Evolutionary conservation across 331 rosid genomes (phyloP).

Genomic region (Arachis monticola): DNA sequence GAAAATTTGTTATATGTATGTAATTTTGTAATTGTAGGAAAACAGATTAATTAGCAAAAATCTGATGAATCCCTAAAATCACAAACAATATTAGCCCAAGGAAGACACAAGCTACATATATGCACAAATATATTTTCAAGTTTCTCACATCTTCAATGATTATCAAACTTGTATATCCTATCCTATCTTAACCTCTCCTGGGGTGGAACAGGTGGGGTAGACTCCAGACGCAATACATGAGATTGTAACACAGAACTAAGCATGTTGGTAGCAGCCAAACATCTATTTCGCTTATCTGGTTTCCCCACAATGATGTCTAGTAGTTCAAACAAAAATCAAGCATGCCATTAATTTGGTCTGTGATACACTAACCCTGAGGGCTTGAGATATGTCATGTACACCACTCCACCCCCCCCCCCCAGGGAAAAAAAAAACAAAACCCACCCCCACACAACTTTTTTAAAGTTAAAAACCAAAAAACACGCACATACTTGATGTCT

Average conservation of each 20-base stretch:
- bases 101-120: not conserved
- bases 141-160: no score
- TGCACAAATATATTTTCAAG: not conserved
- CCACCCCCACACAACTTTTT: no score
- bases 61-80: not conserved
- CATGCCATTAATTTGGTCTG: no score
- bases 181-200: not conserved
- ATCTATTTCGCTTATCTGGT: not conserved
- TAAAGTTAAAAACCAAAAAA: no score
- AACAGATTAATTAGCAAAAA: not conserved
- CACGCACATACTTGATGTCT: no score
- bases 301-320: no score
- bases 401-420: not conserved
- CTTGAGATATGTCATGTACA: not conserved
- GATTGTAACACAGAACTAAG: conserved; percentile 5
- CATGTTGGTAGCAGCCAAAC: not conserved
- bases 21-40: no score
- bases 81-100: not conserved
- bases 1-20: no score
- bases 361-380: no score
- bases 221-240: not conserved
- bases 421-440: no score
- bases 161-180: no score
- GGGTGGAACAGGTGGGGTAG: not conserved
- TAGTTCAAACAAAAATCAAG: no score